Evolutionary conservation across 2,329 filamentous ascomycete species (phyloP).

Genomic region (Nothophoma quercina): DNA sequence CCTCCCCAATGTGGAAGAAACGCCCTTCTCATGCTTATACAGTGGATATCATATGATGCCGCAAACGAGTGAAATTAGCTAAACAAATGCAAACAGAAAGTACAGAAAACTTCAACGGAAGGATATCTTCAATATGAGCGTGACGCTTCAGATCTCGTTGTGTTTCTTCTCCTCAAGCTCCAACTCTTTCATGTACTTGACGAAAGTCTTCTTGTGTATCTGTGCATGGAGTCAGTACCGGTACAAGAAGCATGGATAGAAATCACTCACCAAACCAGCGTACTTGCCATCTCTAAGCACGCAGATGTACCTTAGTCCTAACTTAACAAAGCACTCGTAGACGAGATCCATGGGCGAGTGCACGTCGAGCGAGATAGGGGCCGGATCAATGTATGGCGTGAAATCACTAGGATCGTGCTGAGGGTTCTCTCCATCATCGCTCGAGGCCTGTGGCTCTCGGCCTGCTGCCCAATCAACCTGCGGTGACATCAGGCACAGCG

Average conservation of each 20-base stretch:
- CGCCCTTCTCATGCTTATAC: too few relatives aligned
- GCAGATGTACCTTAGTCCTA: conserved; percentile 91
- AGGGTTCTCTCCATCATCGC: conserved; percentile 58
- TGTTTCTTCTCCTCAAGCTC: conserved; percentile 61
- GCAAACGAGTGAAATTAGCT: too few relatives aligned
- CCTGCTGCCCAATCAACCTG: conserved; percentile 58
- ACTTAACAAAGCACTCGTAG: conserved; percentile 94
- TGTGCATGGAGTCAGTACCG: conserved; percentile 39
- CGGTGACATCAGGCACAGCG: conserved; percentile 82
- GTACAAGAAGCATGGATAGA: background rate
- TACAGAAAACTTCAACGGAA: background rate
- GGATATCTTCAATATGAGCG: too few relatives aligned
- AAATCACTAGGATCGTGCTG: conserved; percentile 77
- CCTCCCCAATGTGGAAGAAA: too few relatives aligned
- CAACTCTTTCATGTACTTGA: conserved; percentile 88
- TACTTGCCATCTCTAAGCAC: conserved; percentile 85
- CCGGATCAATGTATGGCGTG: conserved; percentile 88
- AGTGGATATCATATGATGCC: too few relatives aligned
- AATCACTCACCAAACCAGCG: conserved; percentile 76
- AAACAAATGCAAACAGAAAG: too few relatives aligned
- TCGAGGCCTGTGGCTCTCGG: conserved; percentile 62
- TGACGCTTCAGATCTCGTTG: background rate
- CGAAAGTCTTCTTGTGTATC: conserved; percentile 96
- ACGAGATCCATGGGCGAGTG: conserved; percentile 92
- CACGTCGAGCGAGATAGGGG: conserved; percentile 87